Evolutionary conservation across 2,329 filamentous ascomycete genomes (phyloP).

Genomic region (Fusarium heterosporum): DNA sequence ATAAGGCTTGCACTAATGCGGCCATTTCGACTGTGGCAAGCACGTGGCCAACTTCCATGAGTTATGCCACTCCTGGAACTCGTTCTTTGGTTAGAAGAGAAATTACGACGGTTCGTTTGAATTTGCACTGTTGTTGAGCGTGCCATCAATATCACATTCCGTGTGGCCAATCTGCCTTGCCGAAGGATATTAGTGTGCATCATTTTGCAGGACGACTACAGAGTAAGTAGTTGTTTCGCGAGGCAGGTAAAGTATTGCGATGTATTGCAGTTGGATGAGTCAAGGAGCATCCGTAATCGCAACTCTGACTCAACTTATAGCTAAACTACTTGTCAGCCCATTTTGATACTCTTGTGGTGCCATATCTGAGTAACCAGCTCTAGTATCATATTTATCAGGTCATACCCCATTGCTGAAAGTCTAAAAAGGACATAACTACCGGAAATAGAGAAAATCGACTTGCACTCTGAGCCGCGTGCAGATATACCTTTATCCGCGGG

Average conservation of each 20-base stretch:
- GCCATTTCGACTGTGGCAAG: slow-evolving; percentile 25
- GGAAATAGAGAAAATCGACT: slow-evolving; percentile 14
- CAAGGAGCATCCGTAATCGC: background rate
- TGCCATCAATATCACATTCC: slow-evolving; percentile 26
- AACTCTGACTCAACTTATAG: slow-evolving; percentile 17
- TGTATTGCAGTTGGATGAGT: background rate
- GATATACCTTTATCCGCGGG: slow-evolving; percentile 30
- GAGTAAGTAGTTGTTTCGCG: background rate
- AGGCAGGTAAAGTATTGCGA: background rate
- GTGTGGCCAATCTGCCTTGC: slow-evolving; percentile 18
- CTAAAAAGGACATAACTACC: slow-evolving; percentile 10
- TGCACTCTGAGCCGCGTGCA: slow-evolving; percentile 18
- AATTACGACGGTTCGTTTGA: slow-evolving; percentile 20
- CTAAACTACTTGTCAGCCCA: background rate
- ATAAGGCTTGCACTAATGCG: slow-evolving; percentile 24
- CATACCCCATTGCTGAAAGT: slow-evolving; percentile 17
- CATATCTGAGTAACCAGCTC: background rate
- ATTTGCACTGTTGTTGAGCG: slow-evolving; percentile 21
- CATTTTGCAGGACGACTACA: slow-evolving; percentile 35
- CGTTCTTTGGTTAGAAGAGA: slow-evolving; percentile 30
- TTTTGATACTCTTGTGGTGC: slow-evolving; percentile 1
- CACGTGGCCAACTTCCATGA: slow-evolving; percentile 26
- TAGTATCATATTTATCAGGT: slow-evolving; percentile 15
- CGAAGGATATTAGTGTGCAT: slow-evolving; percentile 34
- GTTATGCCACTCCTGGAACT: slow-evolving; percentile 31